Evolutionary conservation across 805 yeast species (phyloP), one percentile per base, ranked within the genome.

Genomic region (Torulaspora delbrueckii): DNA sequence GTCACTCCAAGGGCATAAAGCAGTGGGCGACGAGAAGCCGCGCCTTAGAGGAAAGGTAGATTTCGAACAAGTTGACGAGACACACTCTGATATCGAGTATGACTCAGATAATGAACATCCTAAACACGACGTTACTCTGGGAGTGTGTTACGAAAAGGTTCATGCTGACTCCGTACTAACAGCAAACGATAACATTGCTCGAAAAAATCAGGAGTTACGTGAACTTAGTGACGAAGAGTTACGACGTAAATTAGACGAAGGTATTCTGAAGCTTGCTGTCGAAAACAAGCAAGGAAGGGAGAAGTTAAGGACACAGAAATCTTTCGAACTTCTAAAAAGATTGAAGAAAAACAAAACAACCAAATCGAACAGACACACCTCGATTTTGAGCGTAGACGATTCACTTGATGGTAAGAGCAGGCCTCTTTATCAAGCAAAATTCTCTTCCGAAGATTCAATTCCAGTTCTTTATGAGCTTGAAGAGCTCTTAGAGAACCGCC

Each of bases 381-480:
- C 43, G 1, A 32, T 40, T 25, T 24, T 40, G 32, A 32, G 16
- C 14, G 27, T 7, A 33, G 12, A n/a, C 19, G 6, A 24, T 16
- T 13, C 18, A 30, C 22, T 13, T 22, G 27, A 18, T 24, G 14
- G 16, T n/a, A 43, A 42, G 50, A 50, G 62, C 59, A 40, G 62
- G 62, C 39, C 59, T 52, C 52, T 37, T 45, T 13, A 24, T 40
- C 37, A 38, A 22, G 8, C 40, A 43, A 42, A 53, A 30, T 36
- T 51, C 41, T 54, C 55, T 6, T 54, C 61, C 3, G 68, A 63
- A 51, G 68, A 62, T 28, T 52, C 60, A 13, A 63, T 63, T 16
- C 66, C 68, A 7, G 54, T 61, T 19, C 43, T 61, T 16, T 62
- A 58, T 40, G 66, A 60, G 45, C 47, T 61, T n/a, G 53, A 57